Percentiles rank a stretch among this genome's conserved stretches.
These are phyloP conservation scores for Hibiscus syriacus DNA, from an alignment of 345 rosid species.

Conservation along the genomic window DNA sequence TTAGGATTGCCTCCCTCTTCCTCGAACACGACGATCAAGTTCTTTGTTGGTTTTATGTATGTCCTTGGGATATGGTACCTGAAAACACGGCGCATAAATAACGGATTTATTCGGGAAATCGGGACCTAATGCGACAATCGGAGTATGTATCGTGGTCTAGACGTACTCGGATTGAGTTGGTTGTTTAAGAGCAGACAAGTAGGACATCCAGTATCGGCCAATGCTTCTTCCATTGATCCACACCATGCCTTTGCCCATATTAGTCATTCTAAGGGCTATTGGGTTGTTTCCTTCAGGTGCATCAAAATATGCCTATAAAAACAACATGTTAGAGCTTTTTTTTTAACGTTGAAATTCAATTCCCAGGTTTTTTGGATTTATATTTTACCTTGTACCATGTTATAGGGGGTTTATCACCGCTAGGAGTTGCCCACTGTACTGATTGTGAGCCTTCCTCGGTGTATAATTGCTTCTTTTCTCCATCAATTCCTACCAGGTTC, in stretches of 20 bases:
- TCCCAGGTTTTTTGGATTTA: neutral
- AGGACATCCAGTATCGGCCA: constrained; percentile 80
- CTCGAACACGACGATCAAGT: constrained; percentile 61
- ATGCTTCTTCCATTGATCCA: constrained; percentile 81
- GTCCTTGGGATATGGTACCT: constrained; percentile 88
- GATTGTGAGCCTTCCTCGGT: constrained; percentile 43
- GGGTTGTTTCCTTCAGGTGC: constrained; percentile 62
- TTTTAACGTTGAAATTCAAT: neutral
- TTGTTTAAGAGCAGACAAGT: constrained; percentile 51
- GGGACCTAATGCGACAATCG: too few species aligned
- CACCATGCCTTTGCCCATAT: constrained; percentile 75
- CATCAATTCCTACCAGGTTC: constrained; percentile 66
- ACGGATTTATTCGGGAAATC: too few species aligned
- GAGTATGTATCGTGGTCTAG: neutral
- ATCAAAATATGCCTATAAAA: constrained; percentile 48
- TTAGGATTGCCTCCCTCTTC: constrained; percentile 55
- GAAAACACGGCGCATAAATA: neutral
- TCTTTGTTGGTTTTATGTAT: constrained; percentile 52
- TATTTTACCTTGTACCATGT: constrained; percentile 73
- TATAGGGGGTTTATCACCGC: constrained; percentile 32
- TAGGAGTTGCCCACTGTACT: constrained; percentile 36
- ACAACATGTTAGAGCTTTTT: neutral
- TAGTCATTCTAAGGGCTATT: constrained; percentile 41
- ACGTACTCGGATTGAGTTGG: constrained; percentile 62
- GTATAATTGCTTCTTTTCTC: constrained; percentile 41